phyloP scores from a whole-genome alignment of 495 filamentous ascomycete genomes.

The Talaromyces nanjingensis region DNA sequence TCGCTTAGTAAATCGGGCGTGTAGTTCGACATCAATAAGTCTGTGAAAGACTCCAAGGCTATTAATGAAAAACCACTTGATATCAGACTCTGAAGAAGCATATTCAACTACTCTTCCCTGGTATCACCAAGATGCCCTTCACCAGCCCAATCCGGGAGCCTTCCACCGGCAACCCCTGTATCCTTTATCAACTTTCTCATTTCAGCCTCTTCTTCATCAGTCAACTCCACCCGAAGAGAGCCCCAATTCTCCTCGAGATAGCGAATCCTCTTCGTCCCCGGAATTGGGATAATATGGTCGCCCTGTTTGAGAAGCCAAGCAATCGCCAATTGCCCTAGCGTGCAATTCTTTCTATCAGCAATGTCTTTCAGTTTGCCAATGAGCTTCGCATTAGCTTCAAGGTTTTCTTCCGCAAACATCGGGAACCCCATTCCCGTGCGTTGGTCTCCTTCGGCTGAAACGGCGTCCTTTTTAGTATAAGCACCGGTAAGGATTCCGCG shows the following conservation, averaged over 20 bases:
- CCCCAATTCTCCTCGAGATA: constrained; percentile 52
- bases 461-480: constrained; percentile 13
- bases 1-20: no score
- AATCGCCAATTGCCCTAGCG: constrained; percentile 36
- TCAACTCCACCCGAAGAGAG: constrained; percentile 39
- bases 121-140: background rate
- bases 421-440: background rate
- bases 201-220: constrained; percentile 38
- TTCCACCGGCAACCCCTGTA: background rate
- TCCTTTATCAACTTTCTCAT: constrained; percentile 19
- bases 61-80: no score
- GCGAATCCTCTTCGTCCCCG: constrained; percentile 46
- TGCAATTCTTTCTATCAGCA: constrained; percentile 40
- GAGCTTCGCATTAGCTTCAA: constrained; percentile 36
- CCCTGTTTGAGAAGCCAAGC: constrained; percentile 49
- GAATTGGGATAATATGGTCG: constrained; percentile 49
- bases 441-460: constrained; percentile 19
- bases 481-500: constrained; percentile 35
- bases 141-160: background rate
- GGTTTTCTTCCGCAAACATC: constrained; percentile 18
- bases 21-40: no score
- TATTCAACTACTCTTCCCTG: background rate
- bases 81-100: no score
- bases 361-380: constrained; percentile 29
- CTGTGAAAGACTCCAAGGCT: no score